These are phyloP conservation scores for Zangia roseola DNA, from an alignment of 768 basidiomycete genomes.

Conservation along the genomic window DNA sequence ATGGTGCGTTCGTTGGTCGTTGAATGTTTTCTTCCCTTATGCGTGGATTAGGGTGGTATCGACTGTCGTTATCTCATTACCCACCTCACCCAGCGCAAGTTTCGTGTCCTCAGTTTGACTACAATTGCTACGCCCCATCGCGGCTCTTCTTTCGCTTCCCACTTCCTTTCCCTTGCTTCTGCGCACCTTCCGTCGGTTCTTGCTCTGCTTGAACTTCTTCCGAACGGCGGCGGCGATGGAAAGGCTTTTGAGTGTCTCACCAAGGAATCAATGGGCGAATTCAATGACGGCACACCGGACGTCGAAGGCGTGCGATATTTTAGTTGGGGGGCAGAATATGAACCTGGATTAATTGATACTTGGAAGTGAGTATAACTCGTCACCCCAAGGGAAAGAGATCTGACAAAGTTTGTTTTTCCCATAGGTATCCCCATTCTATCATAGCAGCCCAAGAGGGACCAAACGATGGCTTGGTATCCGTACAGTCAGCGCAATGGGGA, in stretches of 20 bases:
- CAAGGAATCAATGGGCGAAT: constrained; percentile 77
- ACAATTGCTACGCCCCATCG: constrained; percentile 95
- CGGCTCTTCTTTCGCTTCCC: constrained; percentile 91
- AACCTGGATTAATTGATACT: constrained; percentile 87
- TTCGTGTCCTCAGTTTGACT: constrained; percentile 82
- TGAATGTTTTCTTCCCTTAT: neutral
- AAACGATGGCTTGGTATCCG: constrained; percentile 92
- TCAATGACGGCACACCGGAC: constrained; percentile 86
- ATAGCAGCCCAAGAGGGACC: constrained; percentile 86
- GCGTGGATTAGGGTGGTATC: constrained; percentile 73
- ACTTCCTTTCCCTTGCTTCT: constrained; percentile 75
- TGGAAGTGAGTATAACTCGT: constrained; percentile 54
- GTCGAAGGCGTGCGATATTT: constrained; percentile 81
- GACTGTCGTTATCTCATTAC: constrained; percentile 91
- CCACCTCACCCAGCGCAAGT: constrained; percentile 72
- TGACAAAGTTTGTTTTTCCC: neutral
- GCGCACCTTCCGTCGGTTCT: constrained; percentile 67
- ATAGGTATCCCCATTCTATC: constrained; percentile 70
- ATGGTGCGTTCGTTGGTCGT: constrained; percentile 47
- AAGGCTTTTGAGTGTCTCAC: constrained; percentile 91
- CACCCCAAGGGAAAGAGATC: neutral
- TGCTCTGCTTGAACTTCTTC: constrained; percentile 75
- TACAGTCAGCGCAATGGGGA: constrained; percentile 89
- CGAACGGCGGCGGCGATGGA: constrained; percentile 93
- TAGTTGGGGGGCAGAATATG: constrained; percentile 92